Percentiles rank a stretch among this genome's conserved stretches.
Evolutionary conservation across 176 grass and related monocot species (phyloP).

Genomic region (Rhipidocladum racemiflorum): DNA sequence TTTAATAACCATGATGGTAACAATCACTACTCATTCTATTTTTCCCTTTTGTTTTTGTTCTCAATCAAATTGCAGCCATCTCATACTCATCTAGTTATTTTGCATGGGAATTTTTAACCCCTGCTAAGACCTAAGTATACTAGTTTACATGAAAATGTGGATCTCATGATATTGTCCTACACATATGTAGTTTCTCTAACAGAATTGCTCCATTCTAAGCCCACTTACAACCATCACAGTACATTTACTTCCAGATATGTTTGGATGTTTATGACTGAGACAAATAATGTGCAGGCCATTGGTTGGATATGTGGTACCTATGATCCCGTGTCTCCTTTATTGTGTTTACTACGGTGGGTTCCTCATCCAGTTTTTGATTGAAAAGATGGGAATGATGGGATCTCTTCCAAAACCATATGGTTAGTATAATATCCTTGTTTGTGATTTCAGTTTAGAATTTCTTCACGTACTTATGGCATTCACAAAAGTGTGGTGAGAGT

Average conservation of each 20-base stretch:
- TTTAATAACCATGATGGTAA: neutral
- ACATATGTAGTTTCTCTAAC: neutral
- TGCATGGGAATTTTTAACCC: neutral
- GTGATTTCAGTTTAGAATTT: constrained; percentile 23
- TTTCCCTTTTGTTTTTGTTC: neutral
- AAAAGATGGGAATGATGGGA: constrained; percentile 99
- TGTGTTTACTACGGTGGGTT: constrained; percentile 85
- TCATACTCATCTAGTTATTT: neutral
- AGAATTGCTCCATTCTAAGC: neutral
- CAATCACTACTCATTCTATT: neutral
- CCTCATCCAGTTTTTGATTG: constrained; percentile 85
- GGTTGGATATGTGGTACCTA: constrained; percentile 63
- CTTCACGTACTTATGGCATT: neutral
- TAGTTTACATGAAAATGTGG: constrained; percentile 3
- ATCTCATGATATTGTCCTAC: neutral
- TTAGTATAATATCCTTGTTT: constrained; percentile 46
- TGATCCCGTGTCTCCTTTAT: constrained; percentile 73
- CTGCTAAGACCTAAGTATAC: neutral
- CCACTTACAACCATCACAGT: neutral
- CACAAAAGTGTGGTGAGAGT: neutral
- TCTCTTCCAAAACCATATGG: constrained; percentile 94
- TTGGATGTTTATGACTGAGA: constrained; percentile 9
- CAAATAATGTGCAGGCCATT: constrained; percentile 69
- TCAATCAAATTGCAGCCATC: neutral
- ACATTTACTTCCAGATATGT: constrained; percentile 13